Evolutionary conservation across 208 protist species (phyloP), one percentile per base, ranked within the genome.

Genomic region (Kentomonas sorsogonicus): DNA sequence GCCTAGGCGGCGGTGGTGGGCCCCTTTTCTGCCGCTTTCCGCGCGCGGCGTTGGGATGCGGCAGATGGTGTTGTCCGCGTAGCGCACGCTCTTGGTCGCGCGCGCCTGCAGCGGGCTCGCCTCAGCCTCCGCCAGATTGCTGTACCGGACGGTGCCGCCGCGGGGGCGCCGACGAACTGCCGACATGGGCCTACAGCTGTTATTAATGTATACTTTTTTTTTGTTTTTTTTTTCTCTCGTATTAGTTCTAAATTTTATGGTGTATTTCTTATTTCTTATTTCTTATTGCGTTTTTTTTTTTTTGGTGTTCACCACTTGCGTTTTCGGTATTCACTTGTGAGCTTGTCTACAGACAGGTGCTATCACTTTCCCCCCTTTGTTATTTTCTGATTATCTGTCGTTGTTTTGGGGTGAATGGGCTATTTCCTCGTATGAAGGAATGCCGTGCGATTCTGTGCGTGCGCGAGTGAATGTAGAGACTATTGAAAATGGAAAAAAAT

Each of bases 61-160:
- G 16, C 22, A 11, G 10, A 51, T 3, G 25, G 33, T 51, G 34
- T 6, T 22, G 20, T 34, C 18, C 31, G 16, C 38, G 40, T 25
- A 53, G 39, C 18, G 33, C 16, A 62, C 47, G 11, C 11, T 26
- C 7, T 30, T 10, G 3, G 56, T 53, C 18, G 66, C 40, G n/a
- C 53, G 48, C 20, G 10, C 9, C 9, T 52, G 31, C 1, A 68
- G 1, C 6, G 40, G 34, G 29, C 29, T 48, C 15, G 22, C 51
- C 18, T 29, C 5, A 13, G 60, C 43, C 39, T 72, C 29, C 5
- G 30, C 66, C 3, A 67, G 22, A 33, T 54, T 61, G 22, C 33
- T 53, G 51, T 60, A 72, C 30, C 56, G 53, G 23, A 72, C 50
- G 10, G 66, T 63, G 47, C 43, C 44, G 23, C 61, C 43, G 11